Evolutionary conservation across 1,139 yeast species (phyloP).

Genomic region (Pichia sp.): DNA sequence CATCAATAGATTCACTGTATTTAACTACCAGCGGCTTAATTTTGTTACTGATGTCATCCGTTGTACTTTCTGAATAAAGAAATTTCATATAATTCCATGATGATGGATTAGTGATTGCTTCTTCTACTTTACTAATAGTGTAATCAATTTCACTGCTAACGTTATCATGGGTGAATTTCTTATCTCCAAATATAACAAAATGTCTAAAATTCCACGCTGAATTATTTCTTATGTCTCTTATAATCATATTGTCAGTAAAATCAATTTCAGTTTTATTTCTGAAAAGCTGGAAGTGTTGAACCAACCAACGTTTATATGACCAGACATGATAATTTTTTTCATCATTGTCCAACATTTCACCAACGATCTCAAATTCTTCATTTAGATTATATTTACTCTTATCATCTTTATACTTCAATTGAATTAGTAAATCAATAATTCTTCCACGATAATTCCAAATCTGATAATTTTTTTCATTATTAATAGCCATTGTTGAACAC

Average conservation of each 20-base stretch:
- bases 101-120: constrained; percentile 79
- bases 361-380: constrained; percentile 58
- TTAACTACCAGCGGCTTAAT: constrained; percentile 35
- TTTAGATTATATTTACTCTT: constrained; percentile 34
- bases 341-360: constrained; percentile 67
- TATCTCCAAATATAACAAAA: constrained; percentile 41
- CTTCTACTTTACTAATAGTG: constrained; percentile 39
- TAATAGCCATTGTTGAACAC: constrained; percentile 71
- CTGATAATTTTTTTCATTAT: constrained; percentile 86
- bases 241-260: constrained; percentile 46
- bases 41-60: background rate
- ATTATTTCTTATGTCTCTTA: constrained; percentile 72
- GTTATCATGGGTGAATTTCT: background rate
- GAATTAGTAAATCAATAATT: constrained; percentile 35
- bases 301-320: constrained; percentile 85
- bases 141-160: constrained; percentile 41
- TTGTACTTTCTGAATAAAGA: constrained; percentile 1
- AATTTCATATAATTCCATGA: constrained; percentile 63
- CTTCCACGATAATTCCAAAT: constrained; percentile 89
- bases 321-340: constrained; percentile 93
- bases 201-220: constrained; percentile 91
- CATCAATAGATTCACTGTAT: constrained; percentile 17
- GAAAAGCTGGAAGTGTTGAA: constrained; percentile 45
- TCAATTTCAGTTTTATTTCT: constrained; percentile 43
- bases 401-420: constrained; percentile 18